These are phyloP conservation scores for Monosporozyma yasuniensis DNA, from an alignment of 805 yeast genomes.

Conservation along the genomic window DNA sequence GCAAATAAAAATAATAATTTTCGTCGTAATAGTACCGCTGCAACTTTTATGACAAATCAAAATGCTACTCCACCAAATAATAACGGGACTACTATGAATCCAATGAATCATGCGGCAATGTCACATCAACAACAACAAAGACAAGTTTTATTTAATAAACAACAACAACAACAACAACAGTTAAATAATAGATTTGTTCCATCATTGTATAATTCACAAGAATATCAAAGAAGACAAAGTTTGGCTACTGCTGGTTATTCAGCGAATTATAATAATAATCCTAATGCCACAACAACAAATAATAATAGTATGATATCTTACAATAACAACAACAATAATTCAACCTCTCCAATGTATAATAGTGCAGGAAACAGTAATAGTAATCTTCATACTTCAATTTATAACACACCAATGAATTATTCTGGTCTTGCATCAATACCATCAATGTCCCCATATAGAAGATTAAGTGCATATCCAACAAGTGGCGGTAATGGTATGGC, in stretches of 20 bases:
- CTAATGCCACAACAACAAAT: too few species aligned
- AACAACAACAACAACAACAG: slow-evolving; percentile 13
- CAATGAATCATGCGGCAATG: neutral
- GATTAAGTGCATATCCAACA: slow-evolving; percentile 24
- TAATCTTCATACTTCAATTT: neutral
- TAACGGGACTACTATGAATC: slow-evolving; percentile 3
- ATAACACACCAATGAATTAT: neutral
- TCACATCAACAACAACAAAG: slow-evolving; percentile 7
- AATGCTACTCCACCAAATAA: slow-evolving; percentile 4
- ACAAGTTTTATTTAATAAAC: slow-evolving; percentile 5
- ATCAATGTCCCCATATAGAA: slow-evolving; percentile 19
- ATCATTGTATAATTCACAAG: slow-evolving; percentile 16
- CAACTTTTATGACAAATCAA: neutral
- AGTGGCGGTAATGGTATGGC: slow-evolving; percentile 3
- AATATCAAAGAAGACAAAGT: slow-evolving; percentile 32
- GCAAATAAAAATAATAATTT: neutral
- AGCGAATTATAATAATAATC: neutral
- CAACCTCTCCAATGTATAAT: neutral
- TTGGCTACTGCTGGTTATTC: slow-evolving; percentile 23
- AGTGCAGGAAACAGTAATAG: neutral
- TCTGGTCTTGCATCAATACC: slow-evolving; percentile 3
- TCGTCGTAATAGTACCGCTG: neutral
- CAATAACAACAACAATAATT: neutral
- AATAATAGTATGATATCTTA: neutral
- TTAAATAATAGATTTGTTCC: slow-evolving; percentile 16